These are phyloP conservation scores for Pythium grandisporangium DNA, from an alignment of 352 stramenopile genomes.

Conservation along the genomic window DNA sequence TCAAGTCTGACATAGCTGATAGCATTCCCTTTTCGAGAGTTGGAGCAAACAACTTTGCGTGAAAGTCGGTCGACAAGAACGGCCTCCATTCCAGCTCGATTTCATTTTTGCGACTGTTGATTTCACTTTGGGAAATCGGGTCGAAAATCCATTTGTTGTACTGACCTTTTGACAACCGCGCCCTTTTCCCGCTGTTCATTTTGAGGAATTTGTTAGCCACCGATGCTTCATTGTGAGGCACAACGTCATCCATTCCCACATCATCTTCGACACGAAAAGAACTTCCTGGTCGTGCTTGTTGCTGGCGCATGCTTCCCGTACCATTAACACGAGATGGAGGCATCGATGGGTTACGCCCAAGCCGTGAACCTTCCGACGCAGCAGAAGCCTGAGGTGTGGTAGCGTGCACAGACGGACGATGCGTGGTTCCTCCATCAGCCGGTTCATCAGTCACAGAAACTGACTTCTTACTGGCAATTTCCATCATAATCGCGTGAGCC, in stretches of 20 bases:
- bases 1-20: constrained; percentile 65
- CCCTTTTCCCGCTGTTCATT: constrained; percentile 51
- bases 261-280: constrained; percentile 19
- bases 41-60: constrained; percentile 70
- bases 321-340: constrained; percentile 6
- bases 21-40: constrained; percentile 82
- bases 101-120: constrained; percentile 57
- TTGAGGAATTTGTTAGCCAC: constrained; percentile 27
- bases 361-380: background rate
- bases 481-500: constrained; percentile 30
- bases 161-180: constrained; percentile 51
- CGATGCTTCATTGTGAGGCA: constrained; percentile 15
- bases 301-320: background rate
- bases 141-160: constrained; percentile 86
- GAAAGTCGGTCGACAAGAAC: constrained; percentile 54
- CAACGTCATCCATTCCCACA: constrained; percentile 4
- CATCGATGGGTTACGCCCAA: constrained; percentile 6
- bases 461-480: constrained; percentile 5
- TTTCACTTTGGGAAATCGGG: constrained; percentile 50
- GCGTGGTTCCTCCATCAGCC: background rate
- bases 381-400: background rate
- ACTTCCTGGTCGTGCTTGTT: constrained; percentile 8
- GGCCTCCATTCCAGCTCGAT: constrained; percentile 72
- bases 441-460: background rate
- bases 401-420: background rate